Evolutionary conservation across 441 rosid genomes (phyloP).

Genomic region (Aleurites moluccanus): DNA sequence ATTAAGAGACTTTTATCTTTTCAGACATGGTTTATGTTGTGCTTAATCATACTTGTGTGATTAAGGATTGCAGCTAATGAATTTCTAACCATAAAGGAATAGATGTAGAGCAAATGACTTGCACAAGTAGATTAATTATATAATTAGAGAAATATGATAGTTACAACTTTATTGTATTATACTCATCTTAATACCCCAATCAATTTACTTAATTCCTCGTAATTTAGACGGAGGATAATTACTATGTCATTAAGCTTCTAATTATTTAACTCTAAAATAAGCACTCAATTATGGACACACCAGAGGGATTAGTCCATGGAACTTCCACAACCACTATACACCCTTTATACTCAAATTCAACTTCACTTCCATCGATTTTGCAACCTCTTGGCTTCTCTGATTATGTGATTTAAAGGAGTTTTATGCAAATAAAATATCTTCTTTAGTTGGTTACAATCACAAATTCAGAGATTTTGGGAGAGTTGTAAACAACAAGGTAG

Average conservation of each 20-base stretch:
- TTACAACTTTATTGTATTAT: constrained; percentile 2
- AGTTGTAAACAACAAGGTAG: no score
- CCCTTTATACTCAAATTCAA: constrained; percentile 48
- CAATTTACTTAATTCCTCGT: background rate
- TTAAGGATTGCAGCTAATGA: no score
- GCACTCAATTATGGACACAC: constrained; percentile 45
- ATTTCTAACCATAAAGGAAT: no score
- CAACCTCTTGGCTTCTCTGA: constrained; percentile 57
- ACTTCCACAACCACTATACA: constrained; percentile 53
- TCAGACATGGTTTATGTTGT: no score
- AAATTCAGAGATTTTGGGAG: no score
- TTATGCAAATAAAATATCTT: no score
- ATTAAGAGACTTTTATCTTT: no score
- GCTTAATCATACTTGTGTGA: no score
- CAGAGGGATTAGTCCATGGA: constrained; percentile 56
- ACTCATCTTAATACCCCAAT: background rate
- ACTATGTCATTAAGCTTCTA: background rate
- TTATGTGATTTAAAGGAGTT: no score
- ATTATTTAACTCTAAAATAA: constrained; percentile 37
- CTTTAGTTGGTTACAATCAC: no score
- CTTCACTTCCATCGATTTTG: constrained; percentile 52
- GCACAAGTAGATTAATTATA: background rate
- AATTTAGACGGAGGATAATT: background rate
- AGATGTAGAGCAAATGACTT: background rate
- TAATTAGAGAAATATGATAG: background rate